Conservation (phyloP, 345 rosid species). For the Carallia pectinifolia region DNA sequence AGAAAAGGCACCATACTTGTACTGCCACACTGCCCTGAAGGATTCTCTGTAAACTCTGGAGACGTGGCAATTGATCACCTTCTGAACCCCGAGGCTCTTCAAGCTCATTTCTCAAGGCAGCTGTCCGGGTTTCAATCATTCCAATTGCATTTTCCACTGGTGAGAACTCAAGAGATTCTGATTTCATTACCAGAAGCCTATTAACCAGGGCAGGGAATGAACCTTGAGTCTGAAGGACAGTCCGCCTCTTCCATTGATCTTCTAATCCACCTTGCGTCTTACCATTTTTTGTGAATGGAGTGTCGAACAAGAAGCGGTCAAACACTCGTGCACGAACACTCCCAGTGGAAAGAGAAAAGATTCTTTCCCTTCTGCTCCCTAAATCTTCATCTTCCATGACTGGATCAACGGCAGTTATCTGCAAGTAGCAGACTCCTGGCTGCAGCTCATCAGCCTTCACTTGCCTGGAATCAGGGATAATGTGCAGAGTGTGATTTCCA, state of each 20-base stretch:
- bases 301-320: constrained; percentile 95
- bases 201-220: constrained; percentile 97
- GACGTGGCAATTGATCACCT: constrained; percentile 95
- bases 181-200: constrained; percentile 80
- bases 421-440: constrained; percentile 91
- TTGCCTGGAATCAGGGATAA: constrained; percentile 93
- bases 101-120: constrained; percentile 86
- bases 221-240: constrained; percentile 90
- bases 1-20: constrained; percentile 49
- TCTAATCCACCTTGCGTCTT: constrained; percentile 97
- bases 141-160: constrained; percentile 99
- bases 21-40: constrained; percentile 99
- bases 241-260: constrained; percentile 99
- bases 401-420: constrained; percentile 95
- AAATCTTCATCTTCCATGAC: constrained; percentile 99
- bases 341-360: constrained; percentile 92
- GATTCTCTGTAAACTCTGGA: constrained; percentile 95
- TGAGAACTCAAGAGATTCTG: constrained; percentile 96
- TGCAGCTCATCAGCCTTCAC: constrained; percentile 96
- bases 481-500: constrained; percentile 76
- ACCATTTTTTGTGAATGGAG: constrained; percentile 99
- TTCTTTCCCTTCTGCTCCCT: constrained; percentile 96
- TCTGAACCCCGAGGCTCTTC: constrained; percentile 99
- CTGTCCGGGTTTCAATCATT: constrained; percentile 97
- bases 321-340: constrained; percentile 91